These are phyloP conservation scores for Irpex sp. DNA, from an alignment of 1,284 basidiomycete genomes.

Conservation along the genomic window DNA sequence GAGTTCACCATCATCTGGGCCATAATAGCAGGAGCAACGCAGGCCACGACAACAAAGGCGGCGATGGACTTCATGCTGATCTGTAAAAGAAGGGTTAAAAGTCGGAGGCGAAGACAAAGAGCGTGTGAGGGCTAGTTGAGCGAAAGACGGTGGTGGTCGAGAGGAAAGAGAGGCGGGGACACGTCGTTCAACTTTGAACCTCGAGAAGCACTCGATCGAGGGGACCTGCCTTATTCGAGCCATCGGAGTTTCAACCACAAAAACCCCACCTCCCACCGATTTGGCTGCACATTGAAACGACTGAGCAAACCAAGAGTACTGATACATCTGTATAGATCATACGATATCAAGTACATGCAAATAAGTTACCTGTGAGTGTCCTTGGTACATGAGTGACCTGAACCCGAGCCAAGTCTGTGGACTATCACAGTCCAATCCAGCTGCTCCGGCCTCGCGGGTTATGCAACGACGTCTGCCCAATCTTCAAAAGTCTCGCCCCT, in stretches of 20 bases:
- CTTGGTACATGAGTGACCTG: too few species aligned
- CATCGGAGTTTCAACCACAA: neutral
- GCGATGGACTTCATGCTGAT: constrained; percentile 48
- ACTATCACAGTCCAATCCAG: constrained; percentile 75
- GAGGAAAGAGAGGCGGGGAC: neutral
- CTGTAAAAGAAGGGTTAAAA: constrained; percentile 2
- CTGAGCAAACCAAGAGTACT: neutral
- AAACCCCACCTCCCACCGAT: neutral
- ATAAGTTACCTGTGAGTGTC: neutral
- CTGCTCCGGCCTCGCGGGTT: constrained; percentile 88
- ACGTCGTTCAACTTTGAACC: neutral
- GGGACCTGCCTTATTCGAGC: neutral
- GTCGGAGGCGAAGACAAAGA: constrained; percentile 11
- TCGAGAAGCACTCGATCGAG: constrained; percentile 1
- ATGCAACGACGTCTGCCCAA: constrained; percentile 89
- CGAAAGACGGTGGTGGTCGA: neutral
- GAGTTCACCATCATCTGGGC: constrained; percentile 59
- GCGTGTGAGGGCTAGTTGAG: constrained; percentile 6
- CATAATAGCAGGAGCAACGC: constrained; percentile 41
- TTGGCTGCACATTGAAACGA: neutral
- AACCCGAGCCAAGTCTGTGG: too few species aligned
- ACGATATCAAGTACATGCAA: neutral
- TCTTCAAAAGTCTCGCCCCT: constrained; percentile 61
- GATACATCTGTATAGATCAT: neutral
- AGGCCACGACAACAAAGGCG: constrained; percentile 40